These are phyloP conservation scores for Colletotrichum sp. DNA, from an alignment of 2,329 filamentous ascomycete genomes.

Conservation along the genomic window DNA sequence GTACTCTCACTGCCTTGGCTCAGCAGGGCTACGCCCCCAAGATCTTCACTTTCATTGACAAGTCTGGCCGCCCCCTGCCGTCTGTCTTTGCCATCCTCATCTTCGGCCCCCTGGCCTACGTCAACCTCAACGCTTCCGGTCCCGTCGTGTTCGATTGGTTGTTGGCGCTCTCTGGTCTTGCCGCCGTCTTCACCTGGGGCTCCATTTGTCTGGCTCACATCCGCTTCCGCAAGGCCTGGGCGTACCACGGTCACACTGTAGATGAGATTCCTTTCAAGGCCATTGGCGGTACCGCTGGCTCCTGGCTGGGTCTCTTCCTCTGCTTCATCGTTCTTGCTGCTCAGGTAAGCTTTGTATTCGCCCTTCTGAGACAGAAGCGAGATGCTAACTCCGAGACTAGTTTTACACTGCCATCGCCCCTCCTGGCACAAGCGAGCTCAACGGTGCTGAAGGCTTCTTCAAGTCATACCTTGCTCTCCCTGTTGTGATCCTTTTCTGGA, in stretches of 20 bases:
- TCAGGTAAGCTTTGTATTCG: conserved; percentile 1
- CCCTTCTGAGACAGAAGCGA: neutral
- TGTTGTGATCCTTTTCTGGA: conserved; percentile 60
- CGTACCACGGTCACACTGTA: conserved; percentile 58
- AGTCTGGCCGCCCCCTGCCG: conserved; percentile 54
- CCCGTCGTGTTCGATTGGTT: conserved; percentile 67
- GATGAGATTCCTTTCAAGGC: conserved; percentile 70
- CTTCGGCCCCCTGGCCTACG: conserved; percentile 53
- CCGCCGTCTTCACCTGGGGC: conserved; percentile 69
- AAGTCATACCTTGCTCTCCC: conserved; percentile 59
- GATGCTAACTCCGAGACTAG: conserved; percentile 27
- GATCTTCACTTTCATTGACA: conserved; percentile 58
- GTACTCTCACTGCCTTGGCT: conserved; percentile 60
- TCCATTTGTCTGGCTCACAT: conserved; percentile 70
- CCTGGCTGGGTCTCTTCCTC: conserved; percentile 64
- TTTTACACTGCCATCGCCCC: conserved; percentile 57
- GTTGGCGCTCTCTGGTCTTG: conserved; percentile 66
- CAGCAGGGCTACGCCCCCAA: conserved; percentile 60
- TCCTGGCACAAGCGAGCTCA: conserved; percentile 30
- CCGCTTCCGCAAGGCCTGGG: conserved; percentile 69
- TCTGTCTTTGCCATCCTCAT: conserved; percentile 48
- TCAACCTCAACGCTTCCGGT: conserved; percentile 51
- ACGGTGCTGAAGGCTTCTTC: conserved; percentile 57
- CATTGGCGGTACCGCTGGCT: conserved; percentile 65
- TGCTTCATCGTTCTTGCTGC: conserved; percentile 59